A percentile compares a stretch with the other conserved stretches of the same genome.
These are phyloP conservation scores for Vitis hybrid DNA, from an alignment of 177 flowering plant genomes.

Conservation along the genomic window DNA sequence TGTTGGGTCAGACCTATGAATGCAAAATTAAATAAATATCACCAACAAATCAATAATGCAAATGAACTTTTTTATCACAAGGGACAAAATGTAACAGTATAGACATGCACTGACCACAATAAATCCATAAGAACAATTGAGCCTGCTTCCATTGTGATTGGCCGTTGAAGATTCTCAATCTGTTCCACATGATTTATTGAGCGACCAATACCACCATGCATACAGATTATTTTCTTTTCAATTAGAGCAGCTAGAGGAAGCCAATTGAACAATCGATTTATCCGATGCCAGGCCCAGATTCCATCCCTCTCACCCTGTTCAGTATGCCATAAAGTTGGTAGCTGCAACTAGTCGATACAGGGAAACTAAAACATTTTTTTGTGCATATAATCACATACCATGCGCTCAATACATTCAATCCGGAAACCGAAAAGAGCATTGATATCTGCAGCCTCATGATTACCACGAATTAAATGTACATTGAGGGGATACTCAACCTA, in stretches of 20 bases:
- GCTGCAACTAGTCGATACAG: slow-evolving; percentile 1
- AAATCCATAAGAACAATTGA: slow-evolving; percentile 99
- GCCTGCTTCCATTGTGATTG: slow-evolving; percentile 99
- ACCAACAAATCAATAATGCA: not conserved
- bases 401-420: slow-evolving; percentile 98
- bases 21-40: slow-evolving; percentile 4
- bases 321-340: slow-evolving; percentile 12
- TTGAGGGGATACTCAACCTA: slow-evolving; percentile 89
- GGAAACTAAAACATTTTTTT: not conserved
- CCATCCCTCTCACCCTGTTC: slow-evolving; percentile 99
- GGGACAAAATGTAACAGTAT: not conserved
- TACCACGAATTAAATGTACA: slow-evolving; percentile 98
- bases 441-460: slow-evolving; percentile 99
- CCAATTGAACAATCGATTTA: slow-evolving; percentile 94
- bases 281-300: slow-evolving; percentile 98
- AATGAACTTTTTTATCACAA: not conserved
- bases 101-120: slow-evolving; percentile 64
- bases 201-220: slow-evolving; percentile 99
- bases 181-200: slow-evolving; percentile 98
- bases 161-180: slow-evolving; percentile 92
- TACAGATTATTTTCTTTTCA: slow-evolving; percentile 98
- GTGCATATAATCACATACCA: slow-evolving; percentile 54
- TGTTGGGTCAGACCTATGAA: slow-evolving; percentile 95
- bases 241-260: slow-evolving; percentile 97
- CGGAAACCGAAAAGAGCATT: slow-evolving; percentile 99